Evolutionary conservation across 371 early-diverging fungal species (phyloP), one percentile per base, ranked within the genome.

Genomic region (Chytridiales sp.): DNA sequence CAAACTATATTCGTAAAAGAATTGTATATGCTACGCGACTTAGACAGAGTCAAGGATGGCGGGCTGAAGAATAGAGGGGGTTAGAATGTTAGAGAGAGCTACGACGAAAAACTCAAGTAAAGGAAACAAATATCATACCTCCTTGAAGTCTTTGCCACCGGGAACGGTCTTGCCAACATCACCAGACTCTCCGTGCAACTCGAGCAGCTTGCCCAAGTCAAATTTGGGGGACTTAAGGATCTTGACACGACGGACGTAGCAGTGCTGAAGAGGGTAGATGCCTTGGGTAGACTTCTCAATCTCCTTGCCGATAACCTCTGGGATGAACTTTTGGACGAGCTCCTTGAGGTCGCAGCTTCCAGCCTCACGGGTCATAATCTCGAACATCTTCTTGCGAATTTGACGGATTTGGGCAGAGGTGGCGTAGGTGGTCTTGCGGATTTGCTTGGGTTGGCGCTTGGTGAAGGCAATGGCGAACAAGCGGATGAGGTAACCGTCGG

Each of bases 341-440:
- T 94, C 95, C 86, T 95, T 93, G 74, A 99, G 83, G 78, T 97
- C 96, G 84, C 91, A 87, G 35, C 86, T 78, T 64, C 85, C 60
- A 47, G 95, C 85, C 84, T 99, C 97, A 61, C 88, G 85, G 69
- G 81, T 86, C 83, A 99, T 92, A 81, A 99, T 89, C 74, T 99
- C 99, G 80, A 97, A 95, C 94, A 99, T 99, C 91, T 97, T 97
- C 88, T 99, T 95, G 84, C 99, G 94, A 83, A 99, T 99, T 73
- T 86, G 85, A 69, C 95, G 94, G 83, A 98, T 94, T 84, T 99
- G 99, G 58, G 96, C 82, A 70, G 87, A 76, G 79, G 92, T 92
- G 49, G 99, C 99, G 77, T 99, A 99, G 68, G 97, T 95, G 77
- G 98, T 98, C 90, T 97, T 97, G 85, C 89, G 89, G 80, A 93